Conservation (phyloP, 495 filamentous ascomycete species). For the Podospora pseudoanserina region DNA sequence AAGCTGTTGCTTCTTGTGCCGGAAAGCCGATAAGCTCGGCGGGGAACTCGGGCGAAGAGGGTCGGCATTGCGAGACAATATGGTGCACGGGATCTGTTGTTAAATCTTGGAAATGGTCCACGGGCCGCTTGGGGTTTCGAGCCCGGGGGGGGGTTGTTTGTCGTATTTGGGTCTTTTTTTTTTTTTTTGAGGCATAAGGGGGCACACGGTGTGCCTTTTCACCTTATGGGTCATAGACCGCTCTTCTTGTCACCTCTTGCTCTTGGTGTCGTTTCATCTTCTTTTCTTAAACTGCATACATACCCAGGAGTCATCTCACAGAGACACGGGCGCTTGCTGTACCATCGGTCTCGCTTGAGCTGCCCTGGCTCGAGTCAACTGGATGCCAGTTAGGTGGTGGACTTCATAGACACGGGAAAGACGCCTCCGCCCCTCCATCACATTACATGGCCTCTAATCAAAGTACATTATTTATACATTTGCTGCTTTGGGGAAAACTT, state of each 20-base stretch:
- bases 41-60: background rate
- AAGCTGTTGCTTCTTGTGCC: background rate
- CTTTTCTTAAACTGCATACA: background rate
- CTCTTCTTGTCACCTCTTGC: background rate
- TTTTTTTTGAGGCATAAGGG: background rate
- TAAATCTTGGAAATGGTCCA: background rate
- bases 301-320: background rate
- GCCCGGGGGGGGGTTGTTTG: background rate
- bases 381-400: background rate
- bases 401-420: background rate
- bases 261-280: background rate
- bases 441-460: background rate
- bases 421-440: background rate
- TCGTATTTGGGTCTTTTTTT: background rate
- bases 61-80: background rate
- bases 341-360: background rate
- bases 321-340: background rate
- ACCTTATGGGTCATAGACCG: background rate
- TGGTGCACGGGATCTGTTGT: background rate
- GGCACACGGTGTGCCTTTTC: background rate
- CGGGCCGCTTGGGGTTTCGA: background rate
- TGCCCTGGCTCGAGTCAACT: background rate
- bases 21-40: background rate
- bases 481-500: background rate
- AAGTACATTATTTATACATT: background rate